Percentiles rank a stretch among this genome's conserved stretches.
These are phyloP conservation scores for Porphyrellus cyaneotinctus DNA, from an alignment of 768 basidiomycete species.

Conservation along the genomic window DNA sequence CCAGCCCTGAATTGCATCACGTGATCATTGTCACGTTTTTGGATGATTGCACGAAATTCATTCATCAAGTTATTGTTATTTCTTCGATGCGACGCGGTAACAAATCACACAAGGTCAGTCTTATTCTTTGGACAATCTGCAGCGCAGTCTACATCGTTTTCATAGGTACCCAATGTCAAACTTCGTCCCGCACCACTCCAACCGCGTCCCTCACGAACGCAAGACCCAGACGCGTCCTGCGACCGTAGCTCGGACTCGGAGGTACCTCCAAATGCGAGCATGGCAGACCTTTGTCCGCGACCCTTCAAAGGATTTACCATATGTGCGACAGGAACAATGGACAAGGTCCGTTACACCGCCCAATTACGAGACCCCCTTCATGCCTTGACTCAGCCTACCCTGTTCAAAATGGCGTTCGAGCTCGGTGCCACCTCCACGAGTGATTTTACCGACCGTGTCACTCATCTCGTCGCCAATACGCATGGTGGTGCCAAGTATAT, in stretches of 20 bases:
- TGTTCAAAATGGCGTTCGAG: constrained; percentile 75
- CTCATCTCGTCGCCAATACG: constrained; percentile 79
- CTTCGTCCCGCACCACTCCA: constrained; percentile 58
- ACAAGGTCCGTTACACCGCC: constrained; percentile 55
- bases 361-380: constrained; percentile 4
- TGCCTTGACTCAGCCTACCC: constrained; percentile 43
- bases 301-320: constrained; percentile 64
- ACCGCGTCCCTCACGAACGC: constrained; percentile 14
- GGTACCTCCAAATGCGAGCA: constrained; percentile 40
- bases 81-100: constrained; percentile 49
- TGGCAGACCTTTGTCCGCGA: constrained; percentile 52
- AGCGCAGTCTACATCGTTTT: neutral
- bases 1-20: constrained; percentile 26
- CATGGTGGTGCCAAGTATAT: constrained; percentile 83
- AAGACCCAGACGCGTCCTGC: constrained; percentile 27
- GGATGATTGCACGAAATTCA: neutral
- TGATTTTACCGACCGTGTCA: constrained; percentile 82
- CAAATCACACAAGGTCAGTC: constrained; percentile 59
- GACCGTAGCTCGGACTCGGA: constrained; percentile 50
- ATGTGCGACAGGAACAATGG: constrained; percentile 73
- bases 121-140: neutral
- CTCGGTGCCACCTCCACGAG: constrained; percentile 69
- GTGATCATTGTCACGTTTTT: constrained; percentile 7
- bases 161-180: constrained; percentile 78
- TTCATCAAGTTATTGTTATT: neutral